Evolutionary conservation across 106 monocot species (phyloP).

Genomic region (Dendrobium nobile): DNA sequence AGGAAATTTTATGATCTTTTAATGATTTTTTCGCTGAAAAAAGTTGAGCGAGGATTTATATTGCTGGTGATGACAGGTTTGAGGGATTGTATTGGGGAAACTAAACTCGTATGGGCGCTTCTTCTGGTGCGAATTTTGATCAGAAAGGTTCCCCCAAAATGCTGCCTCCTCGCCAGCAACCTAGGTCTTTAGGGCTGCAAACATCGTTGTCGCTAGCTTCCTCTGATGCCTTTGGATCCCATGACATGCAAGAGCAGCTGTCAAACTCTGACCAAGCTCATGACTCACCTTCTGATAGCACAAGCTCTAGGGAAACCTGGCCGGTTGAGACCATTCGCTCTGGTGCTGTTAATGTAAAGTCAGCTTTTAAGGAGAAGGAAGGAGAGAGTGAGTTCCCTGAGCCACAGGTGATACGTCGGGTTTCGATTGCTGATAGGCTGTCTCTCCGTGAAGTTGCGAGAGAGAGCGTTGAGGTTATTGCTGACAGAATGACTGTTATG

Average conservation of each 20-base stretch:
- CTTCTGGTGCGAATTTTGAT: conserved; percentile 78
- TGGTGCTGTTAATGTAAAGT: conserved; percentile 19
- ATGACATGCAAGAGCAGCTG: conserved; percentile 43
- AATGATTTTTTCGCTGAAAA: background rate
- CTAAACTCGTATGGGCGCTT: conserved; percentile 45
- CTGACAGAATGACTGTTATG: conserved; percentile 69
- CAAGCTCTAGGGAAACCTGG: conserved; percentile 90
- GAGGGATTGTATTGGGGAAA: background rate
- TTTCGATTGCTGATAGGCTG: conserved; percentile 37
- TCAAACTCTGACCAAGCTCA: conserved; percentile 68
- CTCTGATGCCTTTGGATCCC: conserved; percentile 40
- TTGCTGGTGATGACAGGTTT: background rate
- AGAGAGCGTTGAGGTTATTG: conserved; percentile 58
- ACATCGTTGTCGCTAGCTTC: conserved; percentile 59
- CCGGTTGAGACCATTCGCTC: conserved; percentile 53
- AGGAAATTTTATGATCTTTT: background rate
- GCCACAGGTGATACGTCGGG: conserved; percentile 50
- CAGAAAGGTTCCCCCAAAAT: conserved; percentile 46
- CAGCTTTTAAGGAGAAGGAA: conserved; percentile 50
- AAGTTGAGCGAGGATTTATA: background rate
- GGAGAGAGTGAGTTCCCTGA: conserved; percentile 34
- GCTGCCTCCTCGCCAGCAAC: conserved; percentile 72
- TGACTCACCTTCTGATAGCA: conserved; percentile 83
- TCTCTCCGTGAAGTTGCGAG: conserved; percentile 67
- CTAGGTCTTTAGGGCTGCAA: conserved; percentile 36